Evolutionary conservation across 768 basidiomycete species (phyloP).

Genomic region (Boletus subcaerulescens): DNA sequence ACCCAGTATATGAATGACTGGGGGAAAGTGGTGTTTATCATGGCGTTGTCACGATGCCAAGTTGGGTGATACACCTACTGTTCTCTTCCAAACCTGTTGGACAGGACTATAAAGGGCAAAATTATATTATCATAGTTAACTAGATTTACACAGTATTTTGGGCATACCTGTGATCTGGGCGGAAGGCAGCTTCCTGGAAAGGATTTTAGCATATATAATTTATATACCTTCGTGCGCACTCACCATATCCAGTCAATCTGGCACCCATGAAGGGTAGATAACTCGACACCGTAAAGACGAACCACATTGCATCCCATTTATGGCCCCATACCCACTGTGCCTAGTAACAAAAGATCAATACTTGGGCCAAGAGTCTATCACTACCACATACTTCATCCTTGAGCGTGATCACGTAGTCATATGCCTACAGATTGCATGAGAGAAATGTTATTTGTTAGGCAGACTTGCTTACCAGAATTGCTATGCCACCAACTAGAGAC

Average conservation of each 20-base stretch:
- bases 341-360: conserved; percentile 1
- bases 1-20: conserved; percentile 11
- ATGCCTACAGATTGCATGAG: conserved; percentile 2
- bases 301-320: conserved; percentile 12
- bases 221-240: neutral
- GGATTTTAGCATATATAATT: neutral
- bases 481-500: conserved; percentile 13
- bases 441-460: neutral
- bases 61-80: conserved; percentile 1
- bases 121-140: too few species aligned
- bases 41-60: neutral
- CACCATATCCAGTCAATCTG: conserved; percentile 14
- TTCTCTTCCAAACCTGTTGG: neutral
- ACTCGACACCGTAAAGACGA: conserved; percentile 17
- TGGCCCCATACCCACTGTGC: conserved; percentile 19
- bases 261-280: conserved; percentile 18
- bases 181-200: conserved; percentile 2
- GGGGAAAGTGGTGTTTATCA: neutral
- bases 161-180: conserved; percentile 2
- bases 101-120: neutral
- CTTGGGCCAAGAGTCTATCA: too few species aligned
- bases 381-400: conserved; percentile 5
- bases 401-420: conserved; percentile 11
- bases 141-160: neutral
- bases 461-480: conserved; percentile 12